Base-by-base conservation (phyloP, 1,284 basidiomycete species). In the Porodaedalea pini region DNA sequence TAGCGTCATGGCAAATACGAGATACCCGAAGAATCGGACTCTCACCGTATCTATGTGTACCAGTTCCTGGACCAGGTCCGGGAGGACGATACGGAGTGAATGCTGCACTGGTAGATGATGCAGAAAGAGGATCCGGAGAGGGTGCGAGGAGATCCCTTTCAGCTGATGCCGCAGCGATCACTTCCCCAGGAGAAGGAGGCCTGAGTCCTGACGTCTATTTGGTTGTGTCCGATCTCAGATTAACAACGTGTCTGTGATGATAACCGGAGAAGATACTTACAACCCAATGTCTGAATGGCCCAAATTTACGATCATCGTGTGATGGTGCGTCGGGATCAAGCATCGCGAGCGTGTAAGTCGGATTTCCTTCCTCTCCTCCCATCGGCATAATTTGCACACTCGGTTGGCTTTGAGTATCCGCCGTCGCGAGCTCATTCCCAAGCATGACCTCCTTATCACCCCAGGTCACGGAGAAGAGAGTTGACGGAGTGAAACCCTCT, bases 271-370 rank as follows among this genome's bases (percentile, higher is more conserved):
- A 47, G 50, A n/a, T 6, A 73, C 81, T 64, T 61, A 86, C 83
- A 55, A 88, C 71, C 84, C 83, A 87, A 61, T 88, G 85, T 57
- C 84, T 74, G 71, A 82, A 87, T 51, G 82, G 71, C 3, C 77
- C 73, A 65, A 74, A 83, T 58, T 76, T 78, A 1, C 80, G 82
- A 50, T 85, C 76, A 7, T 64, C 68, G 36, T 78, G 69, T 0
- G 79, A 81, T 0, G 85, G 86, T 2, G 84, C 85, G 64, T 88
- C 85, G 0, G 84, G 84, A 65, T 87, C 85, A n/a, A 80, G 75
- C 80, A 86, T 80, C 31, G 79, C 80, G 23, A 87, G 71, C 2
- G 85, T 86, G 63, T 85, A 87, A 3, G 73, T 65, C 48, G 78
- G 78, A 1, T 65, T 67, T 10, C 15, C 57, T 15, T 60, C 64